Evolutionary conservation across 495 filamentous ascomycete genomes (phyloP), one percentile per base, ranked within the genome.

Genomic region (Podospora fimiseda): DNA sequence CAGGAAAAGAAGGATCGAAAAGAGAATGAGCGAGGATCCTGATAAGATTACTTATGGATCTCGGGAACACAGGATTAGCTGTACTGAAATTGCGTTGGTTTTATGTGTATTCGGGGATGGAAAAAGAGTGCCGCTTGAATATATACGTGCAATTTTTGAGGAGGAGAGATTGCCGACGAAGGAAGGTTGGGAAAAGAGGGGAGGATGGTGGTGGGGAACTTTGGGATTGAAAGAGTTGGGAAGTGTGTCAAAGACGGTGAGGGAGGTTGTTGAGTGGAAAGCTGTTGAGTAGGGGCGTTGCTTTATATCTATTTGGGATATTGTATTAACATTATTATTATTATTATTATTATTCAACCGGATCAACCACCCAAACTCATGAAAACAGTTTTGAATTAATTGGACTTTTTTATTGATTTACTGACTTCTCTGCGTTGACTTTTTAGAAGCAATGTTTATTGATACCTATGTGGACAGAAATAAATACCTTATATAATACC

Each of bases 21-120:
- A 55, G 33, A 64, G 67, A 48, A 23, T 19, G 21, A 20, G 22
- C 15, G 60, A 56, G 13, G 65, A 69, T 18, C 38, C 52, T 2
- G 15, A 45, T 1, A 13, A 59, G 16, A 5, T 40, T 0, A 6
- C 11, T 5, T 65, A 64, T 27, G 59, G 47, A 2, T 1, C 27
- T 3, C 18, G 40, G 27, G 33, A 61, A 23, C 46, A 63, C 24
- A 18, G 14, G 4, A 41, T 60, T 22, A 48, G 47, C 1, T 60
- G 57, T 39, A 37, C 24, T 15, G 57, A 60, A 48, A 60, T 55
- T 46, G 57, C 57, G 2, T 20, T 56, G 14, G 13, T 60, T 11
- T 16, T 56, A 14, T 41, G 27, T 19, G 39, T 56, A 14, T 56
- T 60, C 42, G 57, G 57, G 3, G 51, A 58, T 18, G 55, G 50